These are phyloP conservation scores for Apiosordaria backusii DNA, from an alignment of 495 filamentous ascomycete species.

Conservation along the genomic window DNA sequence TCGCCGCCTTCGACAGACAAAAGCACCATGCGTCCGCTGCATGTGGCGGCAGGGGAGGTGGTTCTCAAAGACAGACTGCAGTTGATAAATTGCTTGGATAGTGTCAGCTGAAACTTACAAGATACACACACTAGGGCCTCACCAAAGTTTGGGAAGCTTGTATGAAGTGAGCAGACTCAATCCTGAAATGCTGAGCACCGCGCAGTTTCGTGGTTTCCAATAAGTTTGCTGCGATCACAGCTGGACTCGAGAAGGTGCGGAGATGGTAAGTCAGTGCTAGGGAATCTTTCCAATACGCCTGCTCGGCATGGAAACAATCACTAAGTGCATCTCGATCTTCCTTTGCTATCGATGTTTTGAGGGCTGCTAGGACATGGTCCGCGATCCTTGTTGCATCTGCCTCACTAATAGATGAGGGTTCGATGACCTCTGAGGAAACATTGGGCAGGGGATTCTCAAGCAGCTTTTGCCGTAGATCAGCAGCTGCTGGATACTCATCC, in stretches of 20 bases:
- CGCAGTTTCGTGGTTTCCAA: conserved; percentile 21
- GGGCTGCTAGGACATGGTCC: background rate
- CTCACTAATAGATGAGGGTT: conserved; percentile 9
- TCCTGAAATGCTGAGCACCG: conserved; percentile 10
- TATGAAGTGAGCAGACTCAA: conserved; percentile 19
- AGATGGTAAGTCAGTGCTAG: conserved; percentile 32
- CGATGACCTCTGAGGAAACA: conserved; percentile 20
- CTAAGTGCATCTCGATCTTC: conserved; percentile 20
- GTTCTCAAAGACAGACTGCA: conserved; percentile 29
- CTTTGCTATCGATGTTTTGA: conserved; percentile 21
- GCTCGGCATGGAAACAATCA: conserved; percentile 19
- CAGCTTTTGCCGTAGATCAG: conserved; percentile 25
- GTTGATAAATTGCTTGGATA: conserved; percentile 18
- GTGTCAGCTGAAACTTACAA: background rate
- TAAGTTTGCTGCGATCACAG: conserved; percentile 21
- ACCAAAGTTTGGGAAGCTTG: conserved; percentile 19
- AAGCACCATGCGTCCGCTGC: conserved; percentile 29
- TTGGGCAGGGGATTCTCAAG: conserved; percentile 19
- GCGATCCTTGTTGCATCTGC: conserved; percentile 14
- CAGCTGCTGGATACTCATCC: background rate
- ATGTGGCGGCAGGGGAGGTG: conserved; percentile 20
- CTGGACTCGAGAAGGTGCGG: conserved; percentile 25
- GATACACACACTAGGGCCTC: background rate
- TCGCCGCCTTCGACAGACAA: conserved; percentile 20
- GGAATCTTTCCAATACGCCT: conserved; percentile 35